Evolutionary conservation across 208 protist species (phyloP), one percentile per base, ranked within the genome.

Genomic region (Angomonas deanei): DNA sequence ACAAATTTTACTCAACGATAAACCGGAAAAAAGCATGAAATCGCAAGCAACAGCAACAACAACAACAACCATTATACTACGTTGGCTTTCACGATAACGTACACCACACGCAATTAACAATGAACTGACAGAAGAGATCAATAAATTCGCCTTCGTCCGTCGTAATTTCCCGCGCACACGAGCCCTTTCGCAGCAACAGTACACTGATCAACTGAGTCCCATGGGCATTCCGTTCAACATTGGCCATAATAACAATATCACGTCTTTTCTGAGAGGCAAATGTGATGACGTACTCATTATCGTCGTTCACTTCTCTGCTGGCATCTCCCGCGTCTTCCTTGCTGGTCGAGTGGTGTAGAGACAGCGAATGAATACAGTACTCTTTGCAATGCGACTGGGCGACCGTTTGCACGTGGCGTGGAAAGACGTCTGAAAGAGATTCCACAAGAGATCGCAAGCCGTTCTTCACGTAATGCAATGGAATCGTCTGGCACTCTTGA

Each of bases 401-500:
- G n/a, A n/a, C n/a, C n/a, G n/a, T n/a, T n/a, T n/a, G n/a, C n/a
- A n/a, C n/a, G n/a, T n/a, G n/a, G n/a, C n/a, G n/a, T n/a, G n/a
- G n/a, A n/a, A n/a, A n/a, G n/a, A n/a, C n/a, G n/a, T n/a, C n/a
- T n/a, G n/a, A n/a, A n/a, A n/a, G n/a, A 24, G 47, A 26, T 26
- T 76, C 68, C 49, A 76, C 32, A 23, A 76, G 39, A 28, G 31
- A 4, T 46, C 66, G 42, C 57, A 72, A 60, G 38, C 38, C 47
- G n/a, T 69, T 63, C 36, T 64, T 38, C 1, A 34, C 30, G 11
- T 2, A 32, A 17, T 74, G 34, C 47, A 70, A 23, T 34, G 72
- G 59, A 28, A 71, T 66, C 36, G 47, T 64, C 42, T 76, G 67
- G 19, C 64, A 74, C 55, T 82, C 62, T 1, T 66, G 30, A 1